Base-by-base conservation (phyloP, 2,329 filamentous ascomycete species). In the Akanthomyces dipterigenus region DNA sequence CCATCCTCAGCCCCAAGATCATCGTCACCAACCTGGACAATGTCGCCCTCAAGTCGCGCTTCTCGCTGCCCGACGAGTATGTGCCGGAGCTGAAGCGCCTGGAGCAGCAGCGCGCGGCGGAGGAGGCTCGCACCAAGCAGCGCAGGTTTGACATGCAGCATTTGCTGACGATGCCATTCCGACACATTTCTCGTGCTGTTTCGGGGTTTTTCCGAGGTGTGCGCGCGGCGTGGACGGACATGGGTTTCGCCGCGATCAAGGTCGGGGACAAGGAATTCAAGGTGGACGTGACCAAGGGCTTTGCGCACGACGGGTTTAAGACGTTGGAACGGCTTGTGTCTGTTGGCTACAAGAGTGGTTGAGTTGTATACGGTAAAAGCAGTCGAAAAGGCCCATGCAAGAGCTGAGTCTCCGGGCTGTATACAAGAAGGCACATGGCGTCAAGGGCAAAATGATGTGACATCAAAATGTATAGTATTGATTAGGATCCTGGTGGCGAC, bases 261-360 rank as follows among this genome's bases (percentile, higher is more conserved):
- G 73, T 85, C 16, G 73, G 80, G 12, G 78, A 75, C 20, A 70
- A 74, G 38, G 71, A 73, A 57, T 85, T 83, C 69, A 87, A 85
- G 73, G 70, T 88, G 24, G 85, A 87, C 65, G 75, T 86, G 18
- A 76, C 75, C 3, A 78, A 78, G 43, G 84, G 82, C 1, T 86
- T 82, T 75, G 81, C 81, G 24, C 75, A 86, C 54, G 85, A 88
- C 45, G 76, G 80, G 4, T 86, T 86, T 48, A 77, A 76, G 60
- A 82, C 82, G 3, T 69, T 88, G 58, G 85, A 88, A 71, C 77
- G 80, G 64, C 68, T 88, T 43, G 77, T 83, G 36, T 68, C 65
- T 61, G 68, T 78, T 28, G 68, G 64, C 59, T 62, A 62, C 20
- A 40, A 54, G n/a, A 56, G 48, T 14, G 24, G 12, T 14, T 20